Base-by-base conservation (phyloP, 805 yeast genomes). In the Myxozyma melibiosi region DNA sequence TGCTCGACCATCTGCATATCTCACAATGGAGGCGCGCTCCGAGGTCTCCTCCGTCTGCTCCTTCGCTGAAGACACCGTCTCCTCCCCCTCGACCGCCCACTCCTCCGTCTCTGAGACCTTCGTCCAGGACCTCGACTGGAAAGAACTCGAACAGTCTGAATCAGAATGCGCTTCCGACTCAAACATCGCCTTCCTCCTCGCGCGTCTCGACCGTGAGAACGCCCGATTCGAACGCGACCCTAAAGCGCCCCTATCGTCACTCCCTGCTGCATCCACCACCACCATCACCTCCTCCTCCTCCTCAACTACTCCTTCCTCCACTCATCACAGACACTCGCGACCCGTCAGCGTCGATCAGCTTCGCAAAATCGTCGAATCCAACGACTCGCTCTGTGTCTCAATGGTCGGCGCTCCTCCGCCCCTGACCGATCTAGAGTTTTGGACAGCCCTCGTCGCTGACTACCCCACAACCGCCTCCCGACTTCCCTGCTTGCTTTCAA, bases 371-470 rank as follows among this genome's bases (percentile, higher is more conserved):
- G 50, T 51, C 30, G 52, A 61, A n/a, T 38, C 54, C 9, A 50
- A 44, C 16, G 38, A 39, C 5, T 8, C 33, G 3, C 28, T 53
- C 1, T 31, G 43, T 41, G 37, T 41, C 16, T 44, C 60, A 2
- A 34, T 34, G 11, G 25, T 49, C 8, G 20, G 18, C 11, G 20
- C 33, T 34, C 34, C 34, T 5, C 50, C 53, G 20, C 54, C 54
- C 14, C 51, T 59, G 16, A 59, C 63, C 5, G 76, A 72, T 37
- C 65, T 71, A 41, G 61, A 64, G 37, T 66, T 72, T 51, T 72
- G 76, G 76, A 62, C 71, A 4, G 70, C 73, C 0, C 51, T 72
- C n/a, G 66, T 69, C 30, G 57, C 69, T 2, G 70, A 73, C 34
- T 72, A 68, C 61, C 66, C 70, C n/a, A 58, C 48, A 22, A 63